phyloP scores from a whole-genome alignment of 164 flowering plant genomes.

The Nymphaea thermarum region DNA sequence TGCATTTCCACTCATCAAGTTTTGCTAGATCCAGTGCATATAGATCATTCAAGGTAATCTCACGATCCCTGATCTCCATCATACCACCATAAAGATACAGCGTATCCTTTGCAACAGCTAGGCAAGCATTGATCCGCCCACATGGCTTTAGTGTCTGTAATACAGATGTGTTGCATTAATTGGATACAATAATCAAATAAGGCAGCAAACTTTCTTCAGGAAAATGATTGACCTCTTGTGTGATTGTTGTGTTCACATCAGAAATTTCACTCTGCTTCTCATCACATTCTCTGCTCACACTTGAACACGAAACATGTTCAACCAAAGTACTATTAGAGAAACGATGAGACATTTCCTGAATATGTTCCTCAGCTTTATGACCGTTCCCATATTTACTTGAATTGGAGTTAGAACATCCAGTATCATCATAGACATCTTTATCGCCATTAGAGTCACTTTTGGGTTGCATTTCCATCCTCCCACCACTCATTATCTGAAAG shows the following conservation, averaged over 20 bases:
- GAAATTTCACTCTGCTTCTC: conserved; percentile 12
- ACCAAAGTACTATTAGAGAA: conserved; percentile 22
- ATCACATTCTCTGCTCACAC: conserved; percentile 21
- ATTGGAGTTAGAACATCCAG: conserved; percentile 9
- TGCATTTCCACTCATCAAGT: conserved; percentile 98
- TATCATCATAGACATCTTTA: conserved; percentile 17
- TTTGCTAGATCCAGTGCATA: conserved; percentile 87
- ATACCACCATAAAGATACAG: conserved; percentile 87
- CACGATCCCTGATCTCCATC: conserved; percentile 89
- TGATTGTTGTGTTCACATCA: conserved; percentile 23
- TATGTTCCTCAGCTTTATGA: conserved; percentile 11
- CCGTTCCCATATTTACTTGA: no score
- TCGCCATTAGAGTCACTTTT: conserved; percentile 16
- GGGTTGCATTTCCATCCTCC: conserved; percentile 25
- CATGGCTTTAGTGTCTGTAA: conserved; percentile 76
- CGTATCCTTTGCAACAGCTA: conserved; percentile 79
- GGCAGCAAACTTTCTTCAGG: no score
- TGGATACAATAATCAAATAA: not conserved
- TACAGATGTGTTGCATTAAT: not conserved
- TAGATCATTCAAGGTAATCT: conserved; percentile 87
- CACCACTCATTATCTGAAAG: conserved; percentile 37
- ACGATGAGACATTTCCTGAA: conserved; percentile 29
- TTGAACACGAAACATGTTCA: conserved; percentile 14
- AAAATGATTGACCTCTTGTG: conserved; percentile 51
- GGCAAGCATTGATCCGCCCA: conserved; percentile 87